Evolutionary conservation across 495 filamentous ascomycete genomes (phyloP), one percentile per base, ranked within the genome.

Genomic region (Penicillium argentinense): DNA sequence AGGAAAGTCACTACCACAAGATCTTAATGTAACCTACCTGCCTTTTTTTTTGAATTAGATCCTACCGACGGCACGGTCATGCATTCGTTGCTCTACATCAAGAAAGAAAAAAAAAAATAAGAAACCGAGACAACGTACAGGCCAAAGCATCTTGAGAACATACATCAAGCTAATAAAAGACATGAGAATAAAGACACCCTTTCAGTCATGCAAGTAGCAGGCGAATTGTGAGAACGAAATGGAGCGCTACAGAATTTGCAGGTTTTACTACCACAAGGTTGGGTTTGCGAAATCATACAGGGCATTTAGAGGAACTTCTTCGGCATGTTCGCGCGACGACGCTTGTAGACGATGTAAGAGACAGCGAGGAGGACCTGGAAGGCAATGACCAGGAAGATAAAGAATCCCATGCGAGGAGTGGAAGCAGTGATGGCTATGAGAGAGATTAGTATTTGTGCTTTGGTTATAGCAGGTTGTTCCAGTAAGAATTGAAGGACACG

Each of bases 291-390:
- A n/a, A n/a, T 16, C 34, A 39, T 17, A 13, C 5, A 7, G 34
- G n/a, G 24, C 24, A 23, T 50, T 63, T 75, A 98, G 54, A 98
- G 69, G 67, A 90, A 98, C 66, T 98, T 98, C 82, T 97, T 97
- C 24, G 91, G 89, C 59, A 79, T 77, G 49, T 77, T 80, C 9
- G 77, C 73, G 68, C 86, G 84, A 53, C 84, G 81, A 49, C 83
- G 75, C 76, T 96, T 96, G 69, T 97, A 96, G 34, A 84, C 60
- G 16, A 91, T 58, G 65, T 91, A 98, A 13, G 72, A 78, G 6
- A 59, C 81, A 3, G 79, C 80, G 16, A 93, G 63, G 59, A 91
- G 42, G 18, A 84, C 59, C 72, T 97, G 91, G 56, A 88, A 82
- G 23, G 78, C 81, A 36, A 98, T 73, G 29, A 95, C 76, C 26